Evolutionary conservation across 2,329 filamentous ascomycete species (phyloP), one percentile per base, ranked within the genome.

Genomic region (Eutypella sp.): DNA sequence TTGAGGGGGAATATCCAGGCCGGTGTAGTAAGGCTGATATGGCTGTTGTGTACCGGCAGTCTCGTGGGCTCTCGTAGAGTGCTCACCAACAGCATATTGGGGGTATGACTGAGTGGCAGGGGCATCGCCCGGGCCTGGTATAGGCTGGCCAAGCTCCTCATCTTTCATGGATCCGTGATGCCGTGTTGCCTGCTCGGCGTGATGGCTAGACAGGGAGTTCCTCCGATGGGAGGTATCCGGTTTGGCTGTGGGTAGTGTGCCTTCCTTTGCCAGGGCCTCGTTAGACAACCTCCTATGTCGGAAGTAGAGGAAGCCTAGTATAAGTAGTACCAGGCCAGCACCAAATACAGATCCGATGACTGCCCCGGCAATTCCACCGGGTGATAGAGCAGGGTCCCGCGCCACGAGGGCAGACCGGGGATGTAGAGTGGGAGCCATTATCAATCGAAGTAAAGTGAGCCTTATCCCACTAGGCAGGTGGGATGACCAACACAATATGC

Each of bases 271-370:
- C 50, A 48, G 53, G 37, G 51, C 50, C 40, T 58, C 46, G 46
- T 41, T 57, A 31, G 46, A 46, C 41, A 45, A 57, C 47, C 60
- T 56, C 47, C 53, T 57, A 41, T 57, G 56, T 25, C 60, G 57
- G 40, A 64, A 64, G 51, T 63, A 64, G 39, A 64, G 46, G 54
- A 64, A 64, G 22, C 60, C 58, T 29, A 63, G 43, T 41, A 64
- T 45, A 38, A 64, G 45, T 42, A 62, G 48, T 25, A 63, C 43
- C 22, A 63, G 42, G 46, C 51, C 47, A 9, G 59, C 60, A 41
- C 60, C 61, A 27, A 63, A 9, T 19, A 61, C 49, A 49, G 60
- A 58, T 50, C 61, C 61, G 40, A 64, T 49, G 27, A 64, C 61
- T 34, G 57, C 56, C 19, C 61, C 61, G 40, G 60, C 61, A 46